These are phyloP conservation scores for Waltergamsia citrina DNA, from an alignment of 2,329 filamentous ascomycete species.

Conservation along the genomic window DNA sequence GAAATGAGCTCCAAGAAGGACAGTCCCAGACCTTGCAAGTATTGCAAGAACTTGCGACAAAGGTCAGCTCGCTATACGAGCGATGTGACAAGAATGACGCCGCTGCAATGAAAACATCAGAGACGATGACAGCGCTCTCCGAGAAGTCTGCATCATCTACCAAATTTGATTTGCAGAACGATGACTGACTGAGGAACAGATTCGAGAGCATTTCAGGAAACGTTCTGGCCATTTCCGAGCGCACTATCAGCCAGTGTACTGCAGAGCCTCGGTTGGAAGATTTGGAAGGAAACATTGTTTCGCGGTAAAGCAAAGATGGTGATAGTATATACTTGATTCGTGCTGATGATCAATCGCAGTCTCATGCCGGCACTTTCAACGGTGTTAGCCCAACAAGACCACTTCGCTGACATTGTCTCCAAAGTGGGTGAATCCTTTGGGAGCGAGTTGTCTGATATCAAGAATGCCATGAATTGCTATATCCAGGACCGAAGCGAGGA, in stretches of 20 bases:
- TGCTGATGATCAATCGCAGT: not conserved
- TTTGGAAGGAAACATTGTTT: no score
- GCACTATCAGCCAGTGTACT: no score
- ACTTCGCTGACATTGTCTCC: not conserved
- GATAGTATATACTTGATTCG: no score
- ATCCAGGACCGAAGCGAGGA: no score
- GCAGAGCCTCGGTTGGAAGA: no score
- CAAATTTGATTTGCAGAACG: no score
- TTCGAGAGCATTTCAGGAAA: no score
- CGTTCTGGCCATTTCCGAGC: no score
- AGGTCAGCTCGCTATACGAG: not conserved
- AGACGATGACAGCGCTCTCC: not conserved
- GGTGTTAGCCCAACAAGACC: not conserved
- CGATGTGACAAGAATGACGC: not conserved
- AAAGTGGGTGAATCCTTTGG: not conserved
- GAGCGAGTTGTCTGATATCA: not conserved
- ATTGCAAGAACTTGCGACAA: not conserved
- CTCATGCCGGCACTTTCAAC: not conserved
- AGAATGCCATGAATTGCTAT: not conserved
- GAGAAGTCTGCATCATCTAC: no score
- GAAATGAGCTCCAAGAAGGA: not conserved
- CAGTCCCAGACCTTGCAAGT: conserved; percentile 1
- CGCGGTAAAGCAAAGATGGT: no score
- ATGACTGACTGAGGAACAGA: no score
- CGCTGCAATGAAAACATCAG: not conserved